Conservation (phyloP, 352 stramenopile species). For the Achlya hypogyna region DNA sequence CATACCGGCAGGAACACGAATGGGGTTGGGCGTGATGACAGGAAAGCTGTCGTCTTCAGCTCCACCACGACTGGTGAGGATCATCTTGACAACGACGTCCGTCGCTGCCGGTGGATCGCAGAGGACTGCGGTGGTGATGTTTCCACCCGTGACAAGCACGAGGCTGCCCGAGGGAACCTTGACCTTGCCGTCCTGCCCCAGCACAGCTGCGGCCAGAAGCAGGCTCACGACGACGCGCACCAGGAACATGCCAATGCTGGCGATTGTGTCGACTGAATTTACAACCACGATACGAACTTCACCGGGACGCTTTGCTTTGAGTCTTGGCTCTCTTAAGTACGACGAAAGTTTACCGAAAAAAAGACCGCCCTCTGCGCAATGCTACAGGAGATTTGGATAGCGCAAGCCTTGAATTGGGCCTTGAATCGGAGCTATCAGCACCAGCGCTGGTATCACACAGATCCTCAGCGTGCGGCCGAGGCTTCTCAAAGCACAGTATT, state of each 20-base stretch:
- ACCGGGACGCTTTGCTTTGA: background rate
- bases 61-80: slow-evolving; percentile 2
- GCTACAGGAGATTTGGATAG: too few relatives aligned
- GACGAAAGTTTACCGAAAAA: too few relatives aligned
- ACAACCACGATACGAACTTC: background rate
- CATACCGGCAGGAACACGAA: slow-evolving; percentile 4
- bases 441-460: too few relatives aligned
- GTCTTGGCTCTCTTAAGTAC: background rate
- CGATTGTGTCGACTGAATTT: background rate
- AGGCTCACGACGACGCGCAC: background rate
- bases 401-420: too few relatives aligned
- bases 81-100: slow-evolving; percentile 18
- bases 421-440: too few relatives aligned
- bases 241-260: background rate
- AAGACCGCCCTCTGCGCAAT: too few relatives aligned
- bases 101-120: slow-evolving; percentile 6
- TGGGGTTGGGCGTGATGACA: slow-evolving; percentile 10
- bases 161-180: slow-evolving; percentile 14
- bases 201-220: background rate
- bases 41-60: slow-evolving; percentile 2
- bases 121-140: background rate
- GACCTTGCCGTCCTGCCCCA: background rate
- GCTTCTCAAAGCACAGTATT: too few relatives aligned
- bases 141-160: background rate
- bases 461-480: too few relatives aligned